Conservation (phyloP, 768 basidiomycete genomes). For the Termitomyces sp. region DNA sequence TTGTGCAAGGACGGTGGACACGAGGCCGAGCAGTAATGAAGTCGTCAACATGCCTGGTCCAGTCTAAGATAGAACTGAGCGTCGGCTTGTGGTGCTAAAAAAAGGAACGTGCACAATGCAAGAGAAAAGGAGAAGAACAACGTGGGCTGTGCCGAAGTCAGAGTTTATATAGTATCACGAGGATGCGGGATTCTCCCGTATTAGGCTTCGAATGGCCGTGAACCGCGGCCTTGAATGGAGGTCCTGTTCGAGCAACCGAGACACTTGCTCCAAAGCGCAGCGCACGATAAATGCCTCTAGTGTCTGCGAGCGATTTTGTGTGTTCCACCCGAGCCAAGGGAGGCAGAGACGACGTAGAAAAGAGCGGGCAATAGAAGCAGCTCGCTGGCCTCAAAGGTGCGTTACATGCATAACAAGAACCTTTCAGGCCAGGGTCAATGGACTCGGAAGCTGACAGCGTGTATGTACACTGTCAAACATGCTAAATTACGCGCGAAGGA, state of each 20-base stretch:
- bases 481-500: too few relatives aligned
- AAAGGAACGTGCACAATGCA: background rate
- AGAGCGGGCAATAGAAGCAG: background rate
- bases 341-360: background rate
- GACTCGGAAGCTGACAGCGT: background rate
- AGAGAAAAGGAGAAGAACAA: constrained; percentile 6
- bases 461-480: background rate
- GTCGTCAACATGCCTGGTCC: background rate
- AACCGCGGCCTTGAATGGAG: background rate
- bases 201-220: constrained; percentile 8
- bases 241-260: background rate
- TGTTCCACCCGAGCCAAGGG: background rate
- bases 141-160: background rate
- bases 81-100: background rate
- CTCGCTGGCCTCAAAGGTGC: background rate
- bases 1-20: background rate
- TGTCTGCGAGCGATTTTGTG: background rate
- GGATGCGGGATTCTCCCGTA: constrained; percentile 8
- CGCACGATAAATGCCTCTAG: background rate
- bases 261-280: constrained; percentile 1
- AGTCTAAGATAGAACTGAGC: background rate
- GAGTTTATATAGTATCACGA: constrained; percentile 9
- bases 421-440: background rate
- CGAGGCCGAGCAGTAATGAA: constrained; percentile 1
- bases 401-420: background rate